Evolutionary conservation across 2,329 filamentous ascomycete species (phyloP).

Genomic region (Neofusicoccum parvum): DNA sequence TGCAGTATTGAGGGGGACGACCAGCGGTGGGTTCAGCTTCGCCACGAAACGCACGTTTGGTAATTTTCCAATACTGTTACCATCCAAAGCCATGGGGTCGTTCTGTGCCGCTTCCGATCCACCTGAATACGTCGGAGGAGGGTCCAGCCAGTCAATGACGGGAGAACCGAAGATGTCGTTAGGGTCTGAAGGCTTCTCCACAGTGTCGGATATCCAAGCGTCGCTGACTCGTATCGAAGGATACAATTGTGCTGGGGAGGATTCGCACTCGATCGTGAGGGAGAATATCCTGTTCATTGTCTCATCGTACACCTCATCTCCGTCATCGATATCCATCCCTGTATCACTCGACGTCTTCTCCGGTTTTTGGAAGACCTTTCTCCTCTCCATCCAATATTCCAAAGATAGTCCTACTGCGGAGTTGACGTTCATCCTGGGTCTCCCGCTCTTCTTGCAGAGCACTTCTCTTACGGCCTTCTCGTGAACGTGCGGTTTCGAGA

Average conservation of each 20-base stretch:
- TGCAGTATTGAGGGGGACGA: slow-evolving; percentile 67
- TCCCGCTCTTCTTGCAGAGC: slow-evolving; percentile 70
- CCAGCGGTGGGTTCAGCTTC: slow-evolving; percentile 72
- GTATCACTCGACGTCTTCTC: slow-evolving; percentile 27
- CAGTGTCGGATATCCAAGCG: slow-evolving; percentile 69
- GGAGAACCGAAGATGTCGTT: slow-evolving; percentile 48
- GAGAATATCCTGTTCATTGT: slow-evolving; percentile 57
- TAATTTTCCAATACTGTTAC: slow-evolving; percentile 51
- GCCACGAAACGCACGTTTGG: slow-evolving; percentile 76
- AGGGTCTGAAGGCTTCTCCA: slow-evolving; percentile 52
- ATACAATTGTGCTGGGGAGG: slow-evolving; percentile 49
- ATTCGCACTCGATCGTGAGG: slow-evolving; percentile 67
- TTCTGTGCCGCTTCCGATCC: slow-evolving; percentile 36
- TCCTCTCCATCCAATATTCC: slow-evolving; percentile 75
- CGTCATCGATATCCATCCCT: slow-evolving; percentile 38
- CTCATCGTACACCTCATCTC: slow-evolving; percentile 48
- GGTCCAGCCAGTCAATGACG: slow-evolving; percentile 71
- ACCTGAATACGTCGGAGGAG: slow-evolving; percentile 59
- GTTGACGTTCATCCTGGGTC: slow-evolving; percentile 70
- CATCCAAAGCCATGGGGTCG: slow-evolving; percentile 58
- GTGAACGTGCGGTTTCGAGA: slow-evolving; percentile 44
- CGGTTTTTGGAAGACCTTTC: slow-evolving; percentile 40
- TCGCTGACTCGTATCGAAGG: slow-evolving; percentile 70
- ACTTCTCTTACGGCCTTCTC: slow-evolving; percentile 58
- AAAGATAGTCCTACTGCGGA: slow-evolving; percentile 69